Evolutionary conservation across 176 grass and related monocot species (phyloP), one percentile per base, ranked within the genome.

Genomic region (Raddia distichophylla): DNA sequence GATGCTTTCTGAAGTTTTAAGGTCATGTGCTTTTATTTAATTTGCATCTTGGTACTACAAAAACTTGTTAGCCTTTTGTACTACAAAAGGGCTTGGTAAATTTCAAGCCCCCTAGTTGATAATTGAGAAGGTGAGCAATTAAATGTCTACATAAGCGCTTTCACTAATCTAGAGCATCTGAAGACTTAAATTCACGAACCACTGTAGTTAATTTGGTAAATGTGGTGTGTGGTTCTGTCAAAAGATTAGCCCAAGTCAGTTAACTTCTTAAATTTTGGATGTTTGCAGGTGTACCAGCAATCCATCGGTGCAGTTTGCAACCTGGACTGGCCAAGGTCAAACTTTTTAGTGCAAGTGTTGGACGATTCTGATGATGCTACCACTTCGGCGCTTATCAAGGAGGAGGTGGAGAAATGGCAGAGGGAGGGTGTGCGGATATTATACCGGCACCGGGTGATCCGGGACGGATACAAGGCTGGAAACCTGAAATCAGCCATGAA

Each of bases 401-500:
- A 89, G 82, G 94, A 93, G 71, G 91, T 93, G 48, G 79, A 83
- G 82, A 97, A 93, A 87, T 93, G 89, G 94, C 82, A 84, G 51
- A 74, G 87, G 70, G 87, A 87, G 64, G 91, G 94, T 8, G 86
- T 93, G 54, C 82, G 65, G 74, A 93, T 97, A 73, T 65, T 89
- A 5, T 97, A 97, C 59, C 52, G 91, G 54, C 94, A 97, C 67
- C 75, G 94, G 10, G 84, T 93, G 11, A 77, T 97, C 69, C 75
- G 94, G 11, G 89, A 90, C 32, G 94, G 94, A 6, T 97, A 97
- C 76, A 97, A 97, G 80, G 94, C 94, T 54, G 94, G 94, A 76
- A 93, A 97, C 79, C 82, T 97, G 4, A 97, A 93, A 55, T 97
- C 94, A 12, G 94, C 94, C 15, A 97, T 97, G 94, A 84, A 83